These are phyloP conservation scores for Volvox africanus DNA, from an alignment of 139 green algal species.

Conservation along the genomic window DNA sequence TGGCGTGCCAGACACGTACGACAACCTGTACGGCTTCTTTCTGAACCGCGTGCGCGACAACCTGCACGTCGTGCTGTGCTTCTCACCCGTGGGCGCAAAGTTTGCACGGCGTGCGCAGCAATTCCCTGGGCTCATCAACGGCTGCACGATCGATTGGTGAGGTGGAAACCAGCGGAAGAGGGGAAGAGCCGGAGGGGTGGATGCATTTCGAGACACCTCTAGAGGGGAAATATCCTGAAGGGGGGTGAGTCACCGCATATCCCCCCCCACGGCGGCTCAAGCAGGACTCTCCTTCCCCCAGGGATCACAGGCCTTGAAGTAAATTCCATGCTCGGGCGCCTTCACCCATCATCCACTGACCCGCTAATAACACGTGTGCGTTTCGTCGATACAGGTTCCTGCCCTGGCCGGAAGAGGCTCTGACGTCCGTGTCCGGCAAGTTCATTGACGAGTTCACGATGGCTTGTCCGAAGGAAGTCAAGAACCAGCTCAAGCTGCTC, in stretches of 20 bases:
- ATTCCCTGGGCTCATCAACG: constrained; percentile 95
- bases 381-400: constrained; percentile 63
- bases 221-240: too few relatives aligned
- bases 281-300: too few relatives aligned
- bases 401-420: constrained; percentile 81
- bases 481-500: constrained; percentile 84
- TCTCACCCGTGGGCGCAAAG: constrained; percentile 92
- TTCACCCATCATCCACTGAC: too few relatives aligned
- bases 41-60: constrained; percentile 90
- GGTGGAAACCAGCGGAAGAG: background rate
- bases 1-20: constrained; percentile 86
- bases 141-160: constrained; percentile 95
- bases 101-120: constrained; percentile 89
- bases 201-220: background rate
- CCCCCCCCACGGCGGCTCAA: too few relatives aligned
- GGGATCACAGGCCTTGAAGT: too few relatives aligned
- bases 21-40: constrained; percentile 96
- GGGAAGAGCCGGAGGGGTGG: background rate
- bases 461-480: constrained; percentile 80
- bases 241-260: too few relatives aligned
- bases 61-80: constrained; percentile 95
- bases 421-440: constrained; percentile 85
- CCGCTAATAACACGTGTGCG: too few relatives aligned
- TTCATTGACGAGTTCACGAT: constrained; percentile 92
- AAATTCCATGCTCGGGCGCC: too few relatives aligned